A percentile compares a stretch with the other conserved stretches of the same genome.
These are phyloP conservation scores for Erodium texanum DNA, from an alignment of 441 rosid species.

Conservation along the genomic window DNA sequence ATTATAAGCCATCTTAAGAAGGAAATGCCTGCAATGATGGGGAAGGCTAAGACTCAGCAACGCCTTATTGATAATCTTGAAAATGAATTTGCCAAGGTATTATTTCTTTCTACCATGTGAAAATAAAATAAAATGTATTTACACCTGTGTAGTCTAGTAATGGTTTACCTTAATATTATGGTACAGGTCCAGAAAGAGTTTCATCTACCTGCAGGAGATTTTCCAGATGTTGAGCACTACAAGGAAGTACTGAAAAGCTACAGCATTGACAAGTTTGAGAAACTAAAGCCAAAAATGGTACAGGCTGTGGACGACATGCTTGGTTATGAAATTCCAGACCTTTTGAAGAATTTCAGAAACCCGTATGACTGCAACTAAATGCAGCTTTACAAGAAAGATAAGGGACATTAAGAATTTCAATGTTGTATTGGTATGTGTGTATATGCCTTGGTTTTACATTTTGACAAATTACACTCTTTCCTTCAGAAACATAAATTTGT, in stretches of 20 bases:
- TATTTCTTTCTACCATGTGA: slow-evolving; percentile 13
- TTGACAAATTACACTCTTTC: too few species aligned
- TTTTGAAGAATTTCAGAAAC: slow-evolving; percentile 70
- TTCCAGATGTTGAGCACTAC: slow-evolving; percentile 74
- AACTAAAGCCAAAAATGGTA: slow-evolving; percentile 79
- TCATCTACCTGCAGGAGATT: slow-evolving; percentile 80
- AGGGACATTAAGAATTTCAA: too few species aligned
- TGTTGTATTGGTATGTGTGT: too few species aligned
- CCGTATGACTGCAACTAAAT: slow-evolving; percentile 39
- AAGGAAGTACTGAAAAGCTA: slow-evolving; percentile 61
- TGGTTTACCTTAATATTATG: not conserved
- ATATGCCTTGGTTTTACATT: too few species aligned
- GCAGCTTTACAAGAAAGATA: too few species aligned
- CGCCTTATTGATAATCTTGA: slow-evolving; percentile 65
- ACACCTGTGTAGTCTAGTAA: not conserved
- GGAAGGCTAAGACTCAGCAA: slow-evolving; percentile 86
- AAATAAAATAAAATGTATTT: not conserved
- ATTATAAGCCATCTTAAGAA: slow-evolving; percentile 81
- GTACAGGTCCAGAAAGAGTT: slow-evolving; percentile 72
- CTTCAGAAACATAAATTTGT: too few species aligned
- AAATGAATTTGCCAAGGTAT: slow-evolving; percentile 69
- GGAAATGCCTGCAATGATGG: slow-evolving; percentile 93
- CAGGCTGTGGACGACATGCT: slow-evolving; percentile 86
- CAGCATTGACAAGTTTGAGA: slow-evolving; percentile 80
- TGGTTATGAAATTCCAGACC: slow-evolving; percentile 80